phyloP scores from a whole-genome alignment of 305 asterid genomes.

The Ajuga reptans region DNA sequence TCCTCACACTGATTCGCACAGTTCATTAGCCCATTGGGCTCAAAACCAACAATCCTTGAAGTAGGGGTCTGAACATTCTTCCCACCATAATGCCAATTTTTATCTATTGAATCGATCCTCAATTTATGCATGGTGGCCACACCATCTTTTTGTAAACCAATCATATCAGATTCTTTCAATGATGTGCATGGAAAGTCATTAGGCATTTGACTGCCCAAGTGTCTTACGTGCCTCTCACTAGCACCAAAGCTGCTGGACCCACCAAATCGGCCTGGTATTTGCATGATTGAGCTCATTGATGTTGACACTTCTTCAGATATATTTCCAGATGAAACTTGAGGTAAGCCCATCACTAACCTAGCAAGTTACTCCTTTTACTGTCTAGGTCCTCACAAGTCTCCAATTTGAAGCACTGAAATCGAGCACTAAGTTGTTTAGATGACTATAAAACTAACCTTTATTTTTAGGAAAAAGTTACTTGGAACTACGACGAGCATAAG shows the following conservation, averaged over 20 bases:
- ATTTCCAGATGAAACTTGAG: slow-evolving; percentile 56
- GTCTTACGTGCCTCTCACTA: slow-evolving; percentile 39
- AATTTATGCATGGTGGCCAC: slow-evolving; percentile 33
- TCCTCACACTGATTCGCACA: slow-evolving; percentile 29
- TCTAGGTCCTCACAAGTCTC: slow-evolving; percentile 10
- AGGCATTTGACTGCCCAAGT: slow-evolving; percentile 25
- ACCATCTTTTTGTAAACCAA: slow-evolving; percentile 45
- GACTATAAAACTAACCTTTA: background rate
- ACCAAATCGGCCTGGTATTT: slow-evolving; percentile 35
- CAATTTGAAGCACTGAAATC: slow-evolving; percentile 20
- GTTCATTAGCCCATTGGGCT: slow-evolving; percentile 34
- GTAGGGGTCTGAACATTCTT: slow-evolving; percentile 49
- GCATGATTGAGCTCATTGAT: slow-evolving; percentile 44
- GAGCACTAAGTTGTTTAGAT: slow-evolving; percentile 5
- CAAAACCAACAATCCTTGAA: slow-evolving; percentile 75
- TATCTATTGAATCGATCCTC: slow-evolving; percentile 46
- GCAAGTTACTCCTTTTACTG: slow-evolving; percentile 5
- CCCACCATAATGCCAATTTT: slow-evolving; percentile 33
- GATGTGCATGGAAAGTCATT: slow-evolving; percentile 38
- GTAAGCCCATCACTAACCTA: slow-evolving; percentile 59
- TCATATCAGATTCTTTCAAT: slow-evolving; percentile 35
- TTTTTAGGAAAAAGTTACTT: background rate
- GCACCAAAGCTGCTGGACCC: slow-evolving; percentile 43
- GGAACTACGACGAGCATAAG: background rate
- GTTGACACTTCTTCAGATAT: slow-evolving; percentile 53